These are phyloP conservation scores for Saccharomyces uvarum DNA, from an alignment of 1,139 yeast species.

Conservation along the genomic window DNA sequence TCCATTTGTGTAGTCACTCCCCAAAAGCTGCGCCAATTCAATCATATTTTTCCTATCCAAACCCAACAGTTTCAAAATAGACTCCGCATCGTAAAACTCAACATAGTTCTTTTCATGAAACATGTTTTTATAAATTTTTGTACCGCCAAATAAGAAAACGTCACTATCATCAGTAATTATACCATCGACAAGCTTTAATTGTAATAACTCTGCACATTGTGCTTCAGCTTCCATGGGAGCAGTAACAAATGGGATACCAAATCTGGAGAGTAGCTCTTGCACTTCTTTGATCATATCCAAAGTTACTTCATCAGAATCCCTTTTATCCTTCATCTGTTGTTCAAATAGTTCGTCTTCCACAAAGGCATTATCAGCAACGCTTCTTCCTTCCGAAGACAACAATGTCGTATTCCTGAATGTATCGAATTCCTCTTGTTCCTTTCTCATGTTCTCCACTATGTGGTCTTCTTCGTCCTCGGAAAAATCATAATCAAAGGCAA, in stretches of 20 bases:
- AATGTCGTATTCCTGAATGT: constrained; percentile 46
- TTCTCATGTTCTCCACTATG: constrained; percentile 50
- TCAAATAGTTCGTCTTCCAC: constrained; percentile 35
- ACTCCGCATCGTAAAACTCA: constrained; percentile 64
- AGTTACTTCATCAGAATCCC: constrained; percentile 91
- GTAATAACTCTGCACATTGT: constrained; percentile 76
- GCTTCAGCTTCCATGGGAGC: constrained; percentile 99
- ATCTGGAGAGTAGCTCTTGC: constrained; percentile 73
- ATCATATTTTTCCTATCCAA: constrained; percentile 56
- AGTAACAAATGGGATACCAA: constrained; percentile 89
- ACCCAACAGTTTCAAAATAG: constrained; percentile 59
- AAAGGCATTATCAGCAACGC: constrained; percentile 19
- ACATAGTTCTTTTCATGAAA: constrained; percentile 90
- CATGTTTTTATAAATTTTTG: constrained; percentile 79
- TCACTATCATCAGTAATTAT: constrained; percentile 96
- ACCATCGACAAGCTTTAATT: constrained; percentile 76
- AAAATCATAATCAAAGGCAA: constrained; percentile 50
- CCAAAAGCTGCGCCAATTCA: constrained; percentile 72
- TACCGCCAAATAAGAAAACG: constrained; percentile 90
- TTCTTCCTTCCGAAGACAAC: background rate
- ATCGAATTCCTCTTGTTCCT: constrained; percentile 68
- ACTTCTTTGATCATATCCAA: constrained; percentile 81
- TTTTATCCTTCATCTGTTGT: constrained; percentile 56
- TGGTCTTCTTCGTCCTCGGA: constrained; percentile 73
- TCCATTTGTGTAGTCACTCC: constrained; percentile 93